Conservation (phyloP, 768 basidiomycete species). For the Suillus alpinus region DNA sequence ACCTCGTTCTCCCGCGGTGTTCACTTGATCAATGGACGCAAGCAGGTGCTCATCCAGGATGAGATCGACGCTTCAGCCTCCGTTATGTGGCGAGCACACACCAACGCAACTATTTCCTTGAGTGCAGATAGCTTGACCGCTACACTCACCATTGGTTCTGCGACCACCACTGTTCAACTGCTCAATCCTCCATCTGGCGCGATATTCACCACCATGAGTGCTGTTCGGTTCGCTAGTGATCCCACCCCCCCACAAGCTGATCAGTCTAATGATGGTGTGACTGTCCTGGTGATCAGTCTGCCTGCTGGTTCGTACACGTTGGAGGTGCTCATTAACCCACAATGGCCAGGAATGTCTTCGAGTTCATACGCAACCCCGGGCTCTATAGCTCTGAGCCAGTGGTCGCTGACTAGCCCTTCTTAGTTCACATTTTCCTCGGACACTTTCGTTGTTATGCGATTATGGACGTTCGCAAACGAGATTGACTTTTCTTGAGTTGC, state of each 20-base stretch:
- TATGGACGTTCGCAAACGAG: not conserved
- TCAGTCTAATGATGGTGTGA: constrained; percentile 75
- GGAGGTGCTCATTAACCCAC: constrained; percentile 91
- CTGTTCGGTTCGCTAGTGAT: constrained; percentile 59
- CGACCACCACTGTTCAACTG: constrained; percentile 65
- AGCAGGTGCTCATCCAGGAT: constrained; percentile 91
- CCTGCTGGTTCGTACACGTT: constrained; percentile 70
- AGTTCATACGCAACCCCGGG: constrained; percentile 64
- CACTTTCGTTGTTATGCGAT: constrained; percentile 3
- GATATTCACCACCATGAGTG: constrained; percentile 50
- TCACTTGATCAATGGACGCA: constrained; percentile 76
- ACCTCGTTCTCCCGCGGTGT: constrained; percentile 81
- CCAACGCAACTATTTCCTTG: constrained; percentile 81
- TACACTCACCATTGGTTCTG: constrained; percentile 66
- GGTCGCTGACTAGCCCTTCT: constrained; percentile 77
- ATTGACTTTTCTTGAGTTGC: constrained; percentile 1
- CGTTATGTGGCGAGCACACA: constrained; percentile 92
- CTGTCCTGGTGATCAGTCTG: constrained; percentile 69
- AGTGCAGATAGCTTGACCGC: constrained; percentile 58
- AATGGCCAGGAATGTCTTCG: constrained; percentile 72
- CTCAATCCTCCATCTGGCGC: constrained; percentile 67
- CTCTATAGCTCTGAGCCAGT: constrained; percentile 65
- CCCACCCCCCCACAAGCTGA: constrained; percentile 67
- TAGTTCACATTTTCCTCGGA: constrained; percentile 14
- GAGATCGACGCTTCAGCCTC: constrained; percentile 64